Base-by-base conservation (phyloP, 176 grass and related monocot genomes). In the Oryza glaberrima region DNA sequence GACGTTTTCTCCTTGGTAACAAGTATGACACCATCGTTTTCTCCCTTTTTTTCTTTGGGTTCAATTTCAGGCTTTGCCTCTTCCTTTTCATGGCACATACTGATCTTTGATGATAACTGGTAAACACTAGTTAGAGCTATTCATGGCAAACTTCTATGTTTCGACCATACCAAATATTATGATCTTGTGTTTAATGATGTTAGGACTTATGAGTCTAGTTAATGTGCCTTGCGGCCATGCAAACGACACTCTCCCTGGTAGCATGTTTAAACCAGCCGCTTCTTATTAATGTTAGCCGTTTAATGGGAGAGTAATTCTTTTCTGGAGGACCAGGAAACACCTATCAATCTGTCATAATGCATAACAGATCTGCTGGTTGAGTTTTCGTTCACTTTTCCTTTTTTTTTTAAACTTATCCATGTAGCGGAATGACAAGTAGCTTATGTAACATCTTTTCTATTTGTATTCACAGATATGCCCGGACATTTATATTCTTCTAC, bases 1-100 rank as follows among this genome's bases (percentile, higher is more conserved):
- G 96, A 12, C 96, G 96, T 80, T 99, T 99, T 87, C 94, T 99
- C 46, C 96, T 99, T 82, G 96, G 96, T 86, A 99, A 99, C 96
- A 99, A 94, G 96, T 99, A 99, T 84, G 94, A 32, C 77, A 64
- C 48, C 54, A 78, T 81, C 65, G 7, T 44, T 44, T 72, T 66
- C 40, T 41, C 40, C 40, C 40, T 41, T 6, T 60, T 81, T 34
- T 81, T 41, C 35, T 76, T 68, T 77, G 28, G 12, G 1, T 77
- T 43, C 23, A 86, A 83, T 70, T 74, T 86, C 43, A 30, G 4
- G 30, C 56, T 65, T 28, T 8, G 13, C 46, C n/a, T 72, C 6
- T 73, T 66, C 64, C 1, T 36, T 83, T 75, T 68, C 77, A 14
- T 47, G 63, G 15, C 23, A 72, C 66, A 65, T 69, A 4, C 48